Evolutionary conservation across 495 filamentous ascomycete species (phyloP).

Genomic region (Hypoxylon trugodes): DNA sequence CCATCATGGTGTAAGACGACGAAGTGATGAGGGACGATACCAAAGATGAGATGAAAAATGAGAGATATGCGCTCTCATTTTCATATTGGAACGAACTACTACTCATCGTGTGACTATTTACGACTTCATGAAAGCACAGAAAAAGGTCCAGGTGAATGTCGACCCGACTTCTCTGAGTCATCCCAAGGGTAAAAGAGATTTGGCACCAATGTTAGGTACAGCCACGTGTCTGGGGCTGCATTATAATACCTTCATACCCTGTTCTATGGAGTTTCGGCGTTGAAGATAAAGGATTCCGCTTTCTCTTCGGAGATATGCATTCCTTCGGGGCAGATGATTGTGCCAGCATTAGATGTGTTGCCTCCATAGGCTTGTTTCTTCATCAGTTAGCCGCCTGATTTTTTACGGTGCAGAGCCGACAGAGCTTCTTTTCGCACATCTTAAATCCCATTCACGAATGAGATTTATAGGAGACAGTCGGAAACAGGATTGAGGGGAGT

Average conservation of each 20-base stretch:
- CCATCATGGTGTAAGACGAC: background rate
- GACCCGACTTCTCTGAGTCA: no score
- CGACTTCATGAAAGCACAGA: no score
- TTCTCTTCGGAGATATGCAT: background rate
- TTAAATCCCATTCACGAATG: slow-evolving; percentile 4
- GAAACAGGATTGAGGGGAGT: slow-evolving; percentile 5
- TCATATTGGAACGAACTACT: no score
- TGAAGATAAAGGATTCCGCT: slow-evolving; percentile 4
- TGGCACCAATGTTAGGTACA: no score
- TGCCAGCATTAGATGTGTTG: slow-evolving; percentile 21
- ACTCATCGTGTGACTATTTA: no score
- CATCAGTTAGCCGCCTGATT: background rate
- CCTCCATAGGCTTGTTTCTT: slow-evolving; percentile 32
- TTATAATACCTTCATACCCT: no score
- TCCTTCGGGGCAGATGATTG: slow-evolving; percentile 1
- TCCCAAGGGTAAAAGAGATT: no score
- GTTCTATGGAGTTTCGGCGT: slow-evolving; percentile 35
- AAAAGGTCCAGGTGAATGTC: no score
- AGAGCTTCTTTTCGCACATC: slow-evolving; percentile 1
- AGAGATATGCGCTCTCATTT: no score
- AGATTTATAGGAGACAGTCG: slow-evolving; percentile 16
- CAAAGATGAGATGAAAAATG: background rate
- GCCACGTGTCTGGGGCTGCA: no score
- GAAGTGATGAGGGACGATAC: background rate
- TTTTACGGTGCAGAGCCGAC: slow-evolving; percentile 1